Evolutionary conservation across 1,284 basidiomycete genomes (phyloP).

Genomic region (Cryptococcus hybrid): DNA sequence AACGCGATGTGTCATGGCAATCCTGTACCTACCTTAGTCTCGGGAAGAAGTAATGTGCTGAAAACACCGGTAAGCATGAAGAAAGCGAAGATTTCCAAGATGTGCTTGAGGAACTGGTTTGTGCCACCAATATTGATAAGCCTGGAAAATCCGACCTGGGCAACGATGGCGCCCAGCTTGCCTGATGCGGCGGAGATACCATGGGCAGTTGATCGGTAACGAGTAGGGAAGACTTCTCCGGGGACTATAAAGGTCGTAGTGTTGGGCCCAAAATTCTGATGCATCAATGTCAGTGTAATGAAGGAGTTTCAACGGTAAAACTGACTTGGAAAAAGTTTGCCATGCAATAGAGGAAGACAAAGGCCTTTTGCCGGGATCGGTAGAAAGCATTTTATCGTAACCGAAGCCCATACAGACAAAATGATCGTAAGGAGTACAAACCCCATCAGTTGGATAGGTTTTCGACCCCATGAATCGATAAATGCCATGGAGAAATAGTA

Average conservation of each 20-base stretch:
- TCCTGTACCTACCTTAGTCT: conserved; percentile 59
- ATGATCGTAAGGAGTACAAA: conserved; percentile 59
- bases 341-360: conserved; percentile 54
- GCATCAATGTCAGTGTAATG: neutral
- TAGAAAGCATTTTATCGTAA: conserved; percentile 64
- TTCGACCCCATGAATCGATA: conserved; percentile 49
- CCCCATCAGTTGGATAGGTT: conserved; percentile 64
- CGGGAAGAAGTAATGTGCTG: conserved; percentile 71
- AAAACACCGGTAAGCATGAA: conserved; percentile 79
- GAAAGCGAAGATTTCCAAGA: conserved; percentile 49
- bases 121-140: conserved; percentile 65
- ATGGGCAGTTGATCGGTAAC: conserved; percentile 77
- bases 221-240: conserved; percentile 81
- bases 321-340: conserved; percentile 13
- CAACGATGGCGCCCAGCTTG: conserved; percentile 79
- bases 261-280: conserved; percentile 64
- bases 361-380: conserved; percentile 50
- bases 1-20: conserved; percentile 13
- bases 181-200: conserved; percentile 81
- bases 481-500: conserved; percentile 49
- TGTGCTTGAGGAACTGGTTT: conserved; percentile 45
- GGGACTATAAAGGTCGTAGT: conserved; percentile 78
- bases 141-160: conserved; percentile 73
- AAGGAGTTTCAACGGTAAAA: neutral
- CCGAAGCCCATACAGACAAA: conserved; percentile 60